Percentiles rank a stretch among this genome's conserved stretches.
These are phyloP conservation scores for Aspergillus chevalieri DNA, from an alignment of 2,329 filamentous ascomycete species.

Conservation along the genomic window DNA sequence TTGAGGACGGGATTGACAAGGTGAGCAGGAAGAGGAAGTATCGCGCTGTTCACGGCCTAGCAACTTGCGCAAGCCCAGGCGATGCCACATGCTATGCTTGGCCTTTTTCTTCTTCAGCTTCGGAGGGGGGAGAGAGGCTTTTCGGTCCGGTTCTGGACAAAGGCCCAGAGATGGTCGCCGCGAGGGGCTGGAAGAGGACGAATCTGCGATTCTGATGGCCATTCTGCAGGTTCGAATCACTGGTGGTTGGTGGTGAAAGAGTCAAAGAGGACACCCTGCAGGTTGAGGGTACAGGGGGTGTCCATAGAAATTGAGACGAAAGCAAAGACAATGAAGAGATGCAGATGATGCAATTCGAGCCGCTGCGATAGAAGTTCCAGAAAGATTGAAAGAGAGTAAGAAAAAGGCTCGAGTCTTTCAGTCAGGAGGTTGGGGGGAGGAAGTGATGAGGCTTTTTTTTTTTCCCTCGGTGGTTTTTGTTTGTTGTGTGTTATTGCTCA, in stretches of 20 bases:
- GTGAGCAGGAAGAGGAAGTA: neutral
- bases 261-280: conserved; percentile 31
- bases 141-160: conserved; percentile 12
- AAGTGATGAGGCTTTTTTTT: neutral
- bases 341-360: neutral
- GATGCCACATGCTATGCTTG: conserved; percentile 44
- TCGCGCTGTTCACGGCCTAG: conserved; percentile 37
- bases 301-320: conserved; percentile 23
- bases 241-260: conserved; percentile 22
- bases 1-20: conserved; percentile 16
- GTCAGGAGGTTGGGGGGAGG: conserved; percentile 1
- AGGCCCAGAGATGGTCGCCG: conserved; percentile 23
- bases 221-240: conserved; percentile 27
- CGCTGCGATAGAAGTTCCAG: neutral
- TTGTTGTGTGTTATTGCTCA: neutral
- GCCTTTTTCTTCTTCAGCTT: neutral
- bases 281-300: conserved; percentile 21
- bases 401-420: neutral
- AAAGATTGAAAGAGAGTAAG: neutral
- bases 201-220: conserved; percentile 38
- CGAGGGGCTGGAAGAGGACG: conserved; percentile 28
- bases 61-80: conserved; percentile 37
- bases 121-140: neutral
- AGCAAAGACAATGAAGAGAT: neutral
- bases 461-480: neutral